These are phyloP conservation scores for Chiua virens DNA, from an alignment of 768 basidiomycete genomes.

Conservation along the genomic window DNA sequence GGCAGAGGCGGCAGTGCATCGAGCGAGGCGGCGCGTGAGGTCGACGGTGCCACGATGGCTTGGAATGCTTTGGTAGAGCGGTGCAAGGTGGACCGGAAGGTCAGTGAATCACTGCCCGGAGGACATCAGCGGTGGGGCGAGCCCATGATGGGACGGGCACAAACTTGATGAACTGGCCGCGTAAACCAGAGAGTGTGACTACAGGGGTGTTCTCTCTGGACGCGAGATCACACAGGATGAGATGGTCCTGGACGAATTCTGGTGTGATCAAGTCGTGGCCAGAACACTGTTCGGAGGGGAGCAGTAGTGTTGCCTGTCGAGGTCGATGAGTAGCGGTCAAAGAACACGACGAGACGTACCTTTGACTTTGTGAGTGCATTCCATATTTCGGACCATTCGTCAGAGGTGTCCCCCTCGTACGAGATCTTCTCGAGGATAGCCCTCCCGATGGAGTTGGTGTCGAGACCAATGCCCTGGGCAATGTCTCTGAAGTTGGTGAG, in stretches of 20 bases:
- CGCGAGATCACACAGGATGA: constrained; percentile 62
- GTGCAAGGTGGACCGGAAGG: constrained; percentile 44
- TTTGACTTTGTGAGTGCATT: constrained; percentile 60
- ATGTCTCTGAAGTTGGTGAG: constrained; percentile 73
- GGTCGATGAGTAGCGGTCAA: background rate
- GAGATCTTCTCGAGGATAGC: constrained; percentile 73
- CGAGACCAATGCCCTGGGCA: constrained; percentile 66
- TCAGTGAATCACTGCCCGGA: constrained; percentile 35
- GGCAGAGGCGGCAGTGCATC: constrained; percentile 58
- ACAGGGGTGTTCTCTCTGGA: constrained; percentile 48
- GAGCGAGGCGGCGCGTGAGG: constrained; percentile 37
- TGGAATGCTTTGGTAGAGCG: constrained; percentile 42
- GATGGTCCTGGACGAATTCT: constrained; percentile 82
- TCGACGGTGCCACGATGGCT: constrained; percentile 33
- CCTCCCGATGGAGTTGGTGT: constrained; percentile 67
- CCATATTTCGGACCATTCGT: constrained; percentile 75
- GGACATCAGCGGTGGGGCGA: constrained; percentile 29
- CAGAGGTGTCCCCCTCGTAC: constrained; percentile 45
- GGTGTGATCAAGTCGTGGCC: constrained; percentile 58
- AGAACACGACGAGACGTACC: constrained; percentile 41
- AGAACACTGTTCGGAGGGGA: constrained; percentile 65
- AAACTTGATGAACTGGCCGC: constrained; percentile 67
- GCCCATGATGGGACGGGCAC: constrained; percentile 34
- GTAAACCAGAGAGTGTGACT: constrained; percentile 80
- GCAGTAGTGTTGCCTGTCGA: constrained; percentile 70